phyloP scores from a whole-genome alignment of 352 stramenopile genomes.

The Phytophthora ohioensis region DNA sequence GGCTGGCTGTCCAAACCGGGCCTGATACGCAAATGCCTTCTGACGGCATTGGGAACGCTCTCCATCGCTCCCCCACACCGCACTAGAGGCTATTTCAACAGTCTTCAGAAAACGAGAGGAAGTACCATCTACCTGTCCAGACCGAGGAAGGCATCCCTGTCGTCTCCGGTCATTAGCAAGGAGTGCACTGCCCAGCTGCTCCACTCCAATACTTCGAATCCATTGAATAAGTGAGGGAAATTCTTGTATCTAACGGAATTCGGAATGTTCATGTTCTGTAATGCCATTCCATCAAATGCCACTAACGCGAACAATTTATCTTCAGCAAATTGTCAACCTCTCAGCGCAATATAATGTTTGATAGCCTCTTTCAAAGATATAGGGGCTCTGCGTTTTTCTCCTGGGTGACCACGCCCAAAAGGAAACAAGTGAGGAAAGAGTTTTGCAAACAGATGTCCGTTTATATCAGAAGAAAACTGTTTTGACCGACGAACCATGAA shows the following conservation, averaged over 20 bases:
- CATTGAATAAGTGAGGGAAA: background rate
- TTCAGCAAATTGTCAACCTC: background rate
- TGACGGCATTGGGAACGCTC: background rate
- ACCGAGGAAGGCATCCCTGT: background rate
- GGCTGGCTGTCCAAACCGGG: background rate
- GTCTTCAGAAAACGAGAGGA: background rate
- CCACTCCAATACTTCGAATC: background rate
- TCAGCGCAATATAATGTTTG: background rate
- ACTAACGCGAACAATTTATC: conserved; percentile 5
- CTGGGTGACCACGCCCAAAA: conserved; percentile 9
- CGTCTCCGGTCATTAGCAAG: background rate
- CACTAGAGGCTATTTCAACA: background rate
- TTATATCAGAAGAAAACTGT: background rate
- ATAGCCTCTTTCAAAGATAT: background rate
- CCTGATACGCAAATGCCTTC: conserved; percentile 7
- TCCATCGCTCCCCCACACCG: background rate
- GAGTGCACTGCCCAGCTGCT: background rate
- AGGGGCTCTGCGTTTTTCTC: background rate
- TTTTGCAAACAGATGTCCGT: conserved; percentile 4
- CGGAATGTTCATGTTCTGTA: conserved; percentile 6
- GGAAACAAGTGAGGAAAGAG: conserved; percentile 12
- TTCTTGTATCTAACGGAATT: background rate
- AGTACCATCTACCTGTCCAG: background rate
- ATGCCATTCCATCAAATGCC: background rate
- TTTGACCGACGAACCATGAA: conserved; percentile 1